Conservation (phyloP, 1,139 yeast genomes). For the Saccharomyces hybrid region DNA sequence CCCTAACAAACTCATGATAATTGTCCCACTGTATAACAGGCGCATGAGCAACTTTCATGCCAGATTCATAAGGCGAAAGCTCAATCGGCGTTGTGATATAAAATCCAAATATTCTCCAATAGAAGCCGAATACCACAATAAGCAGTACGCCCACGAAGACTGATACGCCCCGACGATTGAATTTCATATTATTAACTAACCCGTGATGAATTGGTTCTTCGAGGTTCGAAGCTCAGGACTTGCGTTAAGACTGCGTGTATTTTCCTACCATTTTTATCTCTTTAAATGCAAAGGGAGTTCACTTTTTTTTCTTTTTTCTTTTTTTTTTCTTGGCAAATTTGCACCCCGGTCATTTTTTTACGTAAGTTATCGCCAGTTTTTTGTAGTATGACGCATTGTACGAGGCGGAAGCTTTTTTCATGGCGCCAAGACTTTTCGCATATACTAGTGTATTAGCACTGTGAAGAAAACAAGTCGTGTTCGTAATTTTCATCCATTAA, state of each 20-base stretch:
- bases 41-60: not conserved
- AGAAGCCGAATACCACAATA: not conserved
- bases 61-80: not conserved
- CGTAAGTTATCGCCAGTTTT: not conserved
- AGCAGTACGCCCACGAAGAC: not conserved
- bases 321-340: not conserved
- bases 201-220: not conserved
- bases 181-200: not conserved
- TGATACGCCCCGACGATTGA: not conserved
- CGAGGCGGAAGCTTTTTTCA: not conserved
- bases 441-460: too few relatives aligned
- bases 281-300: too few relatives aligned
- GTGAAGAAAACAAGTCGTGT: too few relatives aligned
- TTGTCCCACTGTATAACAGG: conserved; percentile 2
- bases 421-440: not conserved
- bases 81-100: not conserved
- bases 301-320: not conserved
- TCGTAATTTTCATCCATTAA: too few relatives aligned
- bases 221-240: not conserved
- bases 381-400: too few relatives aligned
- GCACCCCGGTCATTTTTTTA: not conserved
- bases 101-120: not conserved
- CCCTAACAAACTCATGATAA: conserved; percentile 8
- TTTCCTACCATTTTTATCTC: too few relatives aligned
- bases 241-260: too few relatives aligned